Evolutionary conservation across 805 yeast species (phyloP).

Genomic region (Cyberlindnera maritima): DNA sequence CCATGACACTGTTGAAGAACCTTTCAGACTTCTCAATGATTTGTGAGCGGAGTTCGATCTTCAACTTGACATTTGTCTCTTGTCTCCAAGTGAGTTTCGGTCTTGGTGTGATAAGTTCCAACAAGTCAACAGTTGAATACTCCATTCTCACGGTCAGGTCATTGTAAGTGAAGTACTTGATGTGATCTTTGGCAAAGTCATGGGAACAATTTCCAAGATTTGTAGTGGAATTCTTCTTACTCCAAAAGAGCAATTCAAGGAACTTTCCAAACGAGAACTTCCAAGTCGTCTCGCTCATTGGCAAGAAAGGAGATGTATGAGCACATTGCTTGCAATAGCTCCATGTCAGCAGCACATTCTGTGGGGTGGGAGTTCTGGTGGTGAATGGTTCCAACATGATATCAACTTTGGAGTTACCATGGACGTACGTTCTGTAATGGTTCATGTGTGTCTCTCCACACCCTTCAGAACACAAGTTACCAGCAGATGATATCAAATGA

Average conservation of each 20-base stretch:
- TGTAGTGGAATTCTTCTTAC: slow-evolving; percentile 48
- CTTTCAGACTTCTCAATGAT: slow-evolving; percentile 50
- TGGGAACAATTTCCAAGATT: slow-evolving; percentile 72
- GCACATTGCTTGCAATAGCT: slow-evolving; percentile 82
- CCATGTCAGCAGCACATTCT: slow-evolving; percentile 80
- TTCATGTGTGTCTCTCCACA: slow-evolving; percentile 70
- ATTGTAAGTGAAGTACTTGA: slow-evolving; percentile 79
- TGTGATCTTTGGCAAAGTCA: slow-evolving; percentile 77
- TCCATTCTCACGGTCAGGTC: slow-evolving; percentile 79
- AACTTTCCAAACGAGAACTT: slow-evolving; percentile 92
- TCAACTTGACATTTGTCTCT: slow-evolving; percentile 62
- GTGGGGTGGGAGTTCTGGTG: slow-evolving; percentile 51
- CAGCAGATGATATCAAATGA: slow-evolving; percentile 65
- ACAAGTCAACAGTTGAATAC: slow-evolving; percentile 68
- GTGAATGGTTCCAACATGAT: slow-evolving; percentile 64
- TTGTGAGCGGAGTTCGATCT: slow-evolving; percentile 55
- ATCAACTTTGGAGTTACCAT: slow-evolving; percentile 80
- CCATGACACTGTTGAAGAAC: slow-evolving; percentile 72
- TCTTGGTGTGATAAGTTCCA: slow-evolving; percentile 77
- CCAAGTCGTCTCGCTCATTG: slow-evolving; percentile 86
- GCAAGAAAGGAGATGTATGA: slow-evolving; percentile 68
- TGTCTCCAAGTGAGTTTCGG: slow-evolving; percentile 71
- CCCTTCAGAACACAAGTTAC: slow-evolving; percentile 69
- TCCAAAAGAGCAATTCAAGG: slow-evolving; percentile 82
- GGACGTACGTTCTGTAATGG: slow-evolving; percentile 85